A percentile compares a stretch with the other conserved stretches of the same genome.
Evolutionary conservation across 176 grass and related monocot genomes (phyloP).

Genomic region (Zoysia pacifica): DNA sequence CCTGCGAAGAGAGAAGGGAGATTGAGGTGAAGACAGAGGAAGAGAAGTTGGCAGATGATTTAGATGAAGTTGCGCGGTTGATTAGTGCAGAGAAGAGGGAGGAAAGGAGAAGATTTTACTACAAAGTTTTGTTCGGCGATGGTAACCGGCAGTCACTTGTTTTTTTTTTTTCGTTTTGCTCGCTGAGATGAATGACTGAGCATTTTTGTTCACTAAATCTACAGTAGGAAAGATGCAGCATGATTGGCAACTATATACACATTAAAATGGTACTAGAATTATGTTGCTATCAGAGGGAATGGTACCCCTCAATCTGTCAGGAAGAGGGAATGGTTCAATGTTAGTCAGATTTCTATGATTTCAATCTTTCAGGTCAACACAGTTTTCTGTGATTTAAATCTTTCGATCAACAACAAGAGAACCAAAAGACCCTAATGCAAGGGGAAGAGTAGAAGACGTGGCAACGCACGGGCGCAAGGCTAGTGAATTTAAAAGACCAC

Average conservation of each 20-base stretch:
- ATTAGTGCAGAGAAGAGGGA: conserved; percentile 63
- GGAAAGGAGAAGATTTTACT: conserved; percentile 69
- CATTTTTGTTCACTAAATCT: background rate
- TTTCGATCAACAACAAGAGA: too few species aligned
- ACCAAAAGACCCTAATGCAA: too few species aligned
- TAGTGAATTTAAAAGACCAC: too few species aligned
- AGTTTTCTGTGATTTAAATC: too few species aligned
- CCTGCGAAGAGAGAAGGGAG: conserved; percentile 56
- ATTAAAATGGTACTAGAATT: background rate
- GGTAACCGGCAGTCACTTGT: conserved; percentile 26
- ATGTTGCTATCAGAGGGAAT: background rate
- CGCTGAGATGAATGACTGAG: background rate
- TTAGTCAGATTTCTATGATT: background rate
- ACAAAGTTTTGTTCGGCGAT: conserved; percentile 71
- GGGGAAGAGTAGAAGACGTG: too few species aligned
- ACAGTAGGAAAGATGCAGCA: background rate
- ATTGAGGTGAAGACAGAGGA: conserved; percentile 58
- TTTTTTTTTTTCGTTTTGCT: background rate
- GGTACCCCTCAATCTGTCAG: background rate
- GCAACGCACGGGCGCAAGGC: too few species aligned
- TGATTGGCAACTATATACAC: background rate
- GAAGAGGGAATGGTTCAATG: background rate
- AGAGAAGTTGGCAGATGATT: conserved; percentile 40
- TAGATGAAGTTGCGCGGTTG: conserved; percentile 24
- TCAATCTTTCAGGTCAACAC: background rate